Evolutionary conservation across 371 early-diverging fungal species (phyloP).

Genomic region (Dichotomocladium elegans): DNA sequence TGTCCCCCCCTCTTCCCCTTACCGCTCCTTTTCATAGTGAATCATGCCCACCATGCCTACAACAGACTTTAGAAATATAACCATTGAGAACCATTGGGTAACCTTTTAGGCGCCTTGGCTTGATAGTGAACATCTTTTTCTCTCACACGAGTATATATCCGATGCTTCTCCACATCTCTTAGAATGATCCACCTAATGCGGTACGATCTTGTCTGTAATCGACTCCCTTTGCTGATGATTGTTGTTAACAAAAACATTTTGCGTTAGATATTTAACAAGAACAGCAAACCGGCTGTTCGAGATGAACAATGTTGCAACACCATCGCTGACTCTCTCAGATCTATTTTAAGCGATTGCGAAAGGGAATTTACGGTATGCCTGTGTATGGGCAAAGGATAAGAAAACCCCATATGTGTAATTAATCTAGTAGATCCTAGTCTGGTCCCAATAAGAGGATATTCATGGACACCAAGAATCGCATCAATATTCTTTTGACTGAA

Average conservation of each 20-base stretch:
- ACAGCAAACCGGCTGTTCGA: not conserved
- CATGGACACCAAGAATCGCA: slow-evolving; percentile 13
- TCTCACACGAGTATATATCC: not conserved
- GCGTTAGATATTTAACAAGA: slow-evolving; percentile 18
- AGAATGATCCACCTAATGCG: slow-evolving; percentile 24
- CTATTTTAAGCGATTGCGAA: slow-evolving; percentile 6
- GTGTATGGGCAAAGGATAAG: not conserved
- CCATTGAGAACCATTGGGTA: slow-evolving; percentile 25
- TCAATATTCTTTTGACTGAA: slow-evolving; percentile 9
- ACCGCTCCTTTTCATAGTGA: too few relatives aligned
- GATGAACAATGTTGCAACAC: not conserved
- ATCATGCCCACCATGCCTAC: too few relatives aligned
- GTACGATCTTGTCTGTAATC: slow-evolving; percentile 7
- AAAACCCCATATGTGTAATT: not conserved
- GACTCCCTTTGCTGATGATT: not conserved
- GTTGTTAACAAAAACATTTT: not conserved
- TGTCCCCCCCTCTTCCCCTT: too few relatives aligned
- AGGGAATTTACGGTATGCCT: slow-evolving; percentile 4
- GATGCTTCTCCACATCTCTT: not conserved
- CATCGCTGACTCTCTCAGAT: not conserved
- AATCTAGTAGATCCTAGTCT: slow-evolving; percentile 1
- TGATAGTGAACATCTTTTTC: not conserved
- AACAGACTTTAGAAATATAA: slow-evolving; percentile 17
- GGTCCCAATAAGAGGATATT: slow-evolving; percentile 18
- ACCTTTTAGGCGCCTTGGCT: not conserved